phyloP scores from a whole-genome alignment of 1,284 basidiomycete species.

The Ustilago shanxiensis region DNA sequence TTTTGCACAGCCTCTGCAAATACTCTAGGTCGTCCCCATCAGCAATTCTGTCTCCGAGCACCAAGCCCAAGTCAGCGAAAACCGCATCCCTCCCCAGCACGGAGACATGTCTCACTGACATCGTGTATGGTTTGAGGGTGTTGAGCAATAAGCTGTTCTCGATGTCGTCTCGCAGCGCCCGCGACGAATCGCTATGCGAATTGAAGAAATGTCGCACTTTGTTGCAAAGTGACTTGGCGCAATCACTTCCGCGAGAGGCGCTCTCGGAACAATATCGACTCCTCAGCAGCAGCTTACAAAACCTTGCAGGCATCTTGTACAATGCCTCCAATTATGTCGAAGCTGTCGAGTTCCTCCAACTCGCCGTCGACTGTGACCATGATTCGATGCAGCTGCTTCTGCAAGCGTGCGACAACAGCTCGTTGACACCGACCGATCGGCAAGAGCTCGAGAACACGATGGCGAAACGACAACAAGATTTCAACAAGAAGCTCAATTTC shows the following conservation, averaged over 20 bases:
- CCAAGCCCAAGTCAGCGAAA: constrained; percentile 11
- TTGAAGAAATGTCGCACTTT: constrained; percentile 25
- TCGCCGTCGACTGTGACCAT: constrained; percentile 55
- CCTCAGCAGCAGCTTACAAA: constrained; percentile 69
- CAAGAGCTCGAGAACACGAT: constrained; percentile 12
- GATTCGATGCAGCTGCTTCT: constrained; percentile 27
- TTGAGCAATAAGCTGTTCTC: constrained; percentile 47
- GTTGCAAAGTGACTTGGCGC: constrained; percentile 10
- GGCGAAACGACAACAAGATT: constrained; percentile 14
- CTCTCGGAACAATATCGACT: constrained; percentile 40
- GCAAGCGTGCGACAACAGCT: neutral
- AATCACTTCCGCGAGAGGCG: constrained; percentile 8
- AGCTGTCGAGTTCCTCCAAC: constrained; percentile 59
- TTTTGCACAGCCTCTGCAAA: constrained; percentile 21
- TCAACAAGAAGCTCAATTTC: constrained; percentile 48
- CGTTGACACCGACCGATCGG: constrained; percentile 3
- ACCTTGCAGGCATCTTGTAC: constrained; percentile 70
- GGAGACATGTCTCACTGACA: constrained; percentile 33
- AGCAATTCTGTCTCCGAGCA: neutral
- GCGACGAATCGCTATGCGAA: constrained; percentile 23
- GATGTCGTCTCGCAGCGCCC: constrained; percentile 18
- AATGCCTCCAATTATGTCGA: constrained; percentile 59
- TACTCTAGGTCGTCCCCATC: neutral
- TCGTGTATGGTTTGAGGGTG: constrained; percentile 40
- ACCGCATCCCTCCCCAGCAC: constrained; percentile 25